Evolutionary conservation across 352 stramenopile genomes (phyloP).

Genomic region (Pythium brachiatum): DNA sequence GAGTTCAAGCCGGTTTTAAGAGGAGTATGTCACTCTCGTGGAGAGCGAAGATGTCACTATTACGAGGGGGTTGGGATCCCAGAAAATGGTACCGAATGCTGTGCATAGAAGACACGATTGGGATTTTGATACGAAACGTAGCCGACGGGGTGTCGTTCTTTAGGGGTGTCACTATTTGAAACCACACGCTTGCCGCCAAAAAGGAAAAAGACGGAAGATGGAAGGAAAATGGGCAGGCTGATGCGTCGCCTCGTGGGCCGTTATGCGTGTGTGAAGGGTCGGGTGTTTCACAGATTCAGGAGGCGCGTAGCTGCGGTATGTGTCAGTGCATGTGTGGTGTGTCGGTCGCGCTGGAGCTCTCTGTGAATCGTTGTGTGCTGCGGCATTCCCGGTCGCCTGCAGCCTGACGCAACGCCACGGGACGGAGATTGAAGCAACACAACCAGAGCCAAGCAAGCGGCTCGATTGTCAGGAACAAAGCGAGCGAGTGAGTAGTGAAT

Average conservation of each 20-base stretch:
- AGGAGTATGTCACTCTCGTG: neutral
- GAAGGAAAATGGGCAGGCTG: too few species aligned
- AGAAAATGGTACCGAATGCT: neutral
- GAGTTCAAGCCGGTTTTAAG: neutral
- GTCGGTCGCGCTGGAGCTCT: neutral
- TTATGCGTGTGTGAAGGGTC: constrained; percentile 15
- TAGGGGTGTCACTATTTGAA: neutral
- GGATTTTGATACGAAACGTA: too few species aligned
- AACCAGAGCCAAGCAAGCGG: neutral
- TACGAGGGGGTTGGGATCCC: neutral
- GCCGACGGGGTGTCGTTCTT: neutral
- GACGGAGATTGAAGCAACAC: constrained; percentile 4
- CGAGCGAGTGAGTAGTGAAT: neutral
- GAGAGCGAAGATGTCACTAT: neutral
- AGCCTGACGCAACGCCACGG: constrained; percentile 12
- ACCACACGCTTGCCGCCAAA: neutral
- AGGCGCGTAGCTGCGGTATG: neutral
- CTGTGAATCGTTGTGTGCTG: neutral
- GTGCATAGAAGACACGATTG: neutral
- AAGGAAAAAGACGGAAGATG: too few species aligned
- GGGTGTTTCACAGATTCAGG: constrained; percentile 18
- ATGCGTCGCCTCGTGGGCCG: neutral
- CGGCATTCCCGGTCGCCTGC: constrained; percentile 1
- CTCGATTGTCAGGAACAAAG: neutral
- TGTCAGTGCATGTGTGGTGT: neutral